These are phyloP conservation scores for Malbranchea cinnamomea DNA, from an alignment of 2,329 filamentous ascomycete species.

Conservation along the genomic window DNA sequence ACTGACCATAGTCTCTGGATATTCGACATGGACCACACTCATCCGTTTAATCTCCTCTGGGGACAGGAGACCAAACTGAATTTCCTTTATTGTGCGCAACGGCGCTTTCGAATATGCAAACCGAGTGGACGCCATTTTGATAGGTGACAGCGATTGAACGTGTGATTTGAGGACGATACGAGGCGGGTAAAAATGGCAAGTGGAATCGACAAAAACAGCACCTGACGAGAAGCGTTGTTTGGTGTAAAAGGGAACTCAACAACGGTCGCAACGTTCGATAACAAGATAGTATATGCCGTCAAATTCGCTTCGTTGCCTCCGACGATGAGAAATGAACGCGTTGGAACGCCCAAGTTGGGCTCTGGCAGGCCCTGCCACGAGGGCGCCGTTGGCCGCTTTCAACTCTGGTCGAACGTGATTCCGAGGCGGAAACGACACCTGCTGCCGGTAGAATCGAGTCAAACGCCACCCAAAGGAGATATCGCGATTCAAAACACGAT, in stretches of 20 bases:
- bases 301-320: slow-evolving; percentile 7
- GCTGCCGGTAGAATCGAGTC: slow-evolving; percentile 16
- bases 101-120: slow-evolving; percentile 89
- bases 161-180: too few species aligned
- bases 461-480: slow-evolving; percentile 16
- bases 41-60: slow-evolving; percentile 98
- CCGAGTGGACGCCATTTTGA: slow-evolving; percentile 78
- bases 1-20: slow-evolving; percentile 87
- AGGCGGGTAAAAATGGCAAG: neutral
- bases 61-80: slow-evolving; percentile 94
- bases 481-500: slow-evolving; percentile 30
- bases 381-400: slow-evolving; percentile 28
- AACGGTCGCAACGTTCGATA: slow-evolving; percentile 1
- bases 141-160: slow-evolving; percentile 18
- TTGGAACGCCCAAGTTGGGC: slow-evolving; percentile 28
- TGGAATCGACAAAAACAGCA: too few species aligned
- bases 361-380: slow-evolving; percentile 34
- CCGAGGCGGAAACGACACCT: slow-evolving; percentile 16
- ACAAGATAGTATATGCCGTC: neutral
- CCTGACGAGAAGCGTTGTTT: neutral
- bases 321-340: slow-evolving; percentile 20
- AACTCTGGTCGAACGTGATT: slow-evolving; percentile 19
- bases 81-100: slow-evolving; percentile 95
- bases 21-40: slow-evolving; percentile 91
- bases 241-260: neutral